Base-by-base conservation (phyloP, 2,329 filamentous ascomycete species). In the Trichophyton mentagrophytes region DNA sequence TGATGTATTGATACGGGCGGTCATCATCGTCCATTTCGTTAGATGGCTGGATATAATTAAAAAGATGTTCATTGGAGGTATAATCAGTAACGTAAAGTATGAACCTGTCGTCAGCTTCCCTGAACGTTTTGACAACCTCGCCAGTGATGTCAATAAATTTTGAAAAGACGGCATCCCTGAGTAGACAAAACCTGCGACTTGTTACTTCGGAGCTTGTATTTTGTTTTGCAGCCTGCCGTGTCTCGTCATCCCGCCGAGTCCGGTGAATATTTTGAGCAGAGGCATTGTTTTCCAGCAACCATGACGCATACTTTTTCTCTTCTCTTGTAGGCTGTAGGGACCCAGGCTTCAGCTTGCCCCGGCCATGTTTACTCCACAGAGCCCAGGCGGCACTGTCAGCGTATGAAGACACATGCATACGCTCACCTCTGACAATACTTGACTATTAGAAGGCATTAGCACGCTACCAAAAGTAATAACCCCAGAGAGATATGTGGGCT, bases 1-100 rank as follows among this genome's bases (percentile, higher is more conserved):
- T 27, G 11, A 71, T 73, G 67, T 88, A 87, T n/a, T 78, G 80
- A 63, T 75, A 82, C 0, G 75, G 71, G 65, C 86, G 82, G 3
- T 80, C 81, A 55, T 83, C 79, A 46, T 72, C 73, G 3, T 70
- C 70, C 5, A 70, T 70, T 1, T 70, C 65, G 15, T 66, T 62
- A 8, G 36, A 20, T 75, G 71, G 55, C 74, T 74, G 3, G 68
- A 67, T 15, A 61, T 83, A 83, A 40, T 84, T 72, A 65, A 80
- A 85, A 61, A 96, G 84, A 0, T 68, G 62, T 0, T 77, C 68
- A 67, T 96, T 89, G 58, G 82, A 75, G 0, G 90, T 95, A 71
- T 91, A 96, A 72, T 96, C 91, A 0, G 88, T 87, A 17, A 95
- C 76, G 77, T 90, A 90, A 0, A 96, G 65, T 3, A 83, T 82